Percentiles rank a stretch among this genome's conserved stretches.
phyloP scores from a whole-genome alignment of 2,329 filamentous ascomycete species.

The Trichophyton mentagrophytes region DNA sequence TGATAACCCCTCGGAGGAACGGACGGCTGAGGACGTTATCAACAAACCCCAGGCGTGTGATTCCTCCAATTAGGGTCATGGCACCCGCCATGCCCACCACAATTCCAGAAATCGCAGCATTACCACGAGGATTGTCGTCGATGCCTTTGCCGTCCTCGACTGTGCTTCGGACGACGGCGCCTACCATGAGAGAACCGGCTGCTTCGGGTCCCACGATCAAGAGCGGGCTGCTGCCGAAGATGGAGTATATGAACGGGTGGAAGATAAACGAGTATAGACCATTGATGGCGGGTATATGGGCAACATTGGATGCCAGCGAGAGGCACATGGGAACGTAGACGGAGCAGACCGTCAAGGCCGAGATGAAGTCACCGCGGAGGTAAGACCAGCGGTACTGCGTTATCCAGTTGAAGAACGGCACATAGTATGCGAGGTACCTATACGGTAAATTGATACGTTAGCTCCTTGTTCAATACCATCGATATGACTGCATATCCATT shows the following conservation, averaged over 20 bases:
- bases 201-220: conserved; percentile 94
- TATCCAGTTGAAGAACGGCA: conserved; percentile 85
- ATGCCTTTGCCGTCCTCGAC: conserved; percentile 54
- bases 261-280: conserved; percentile 91
- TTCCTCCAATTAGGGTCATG: conserved; percentile 74
- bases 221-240: conserved; percentile 80
- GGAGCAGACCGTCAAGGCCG: conserved; percentile 90
- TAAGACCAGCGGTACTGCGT: conserved; percentile 72
- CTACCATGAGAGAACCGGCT: conserved; percentile 79
- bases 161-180: conserved; percentile 67
- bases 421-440: conserved; percentile 84
- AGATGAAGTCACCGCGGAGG: conserved; percentile 71
- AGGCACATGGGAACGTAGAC: conserved; percentile 97
- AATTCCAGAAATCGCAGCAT: conserved; percentile 75
- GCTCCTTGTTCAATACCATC: background rate
- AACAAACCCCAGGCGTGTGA: conserved; percentile 77
- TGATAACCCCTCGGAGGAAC: conserved; percentile 91
- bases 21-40: conserved; percentile 89
- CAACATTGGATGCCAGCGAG: conserved; percentile 82
- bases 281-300: conserved; percentile 83
- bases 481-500: background rate
- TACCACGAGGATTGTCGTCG: conserved; percentile 55
- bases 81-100: conserved; percentile 77
- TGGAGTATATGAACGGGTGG: conserved; percentile 78
- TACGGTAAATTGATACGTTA: conserved; percentile 6